Percentiles rank a stretch among this genome's conserved stretches.
Conservation (phyloP, 176 grass and related monocot genomes). For the Saccharum spontaneum region DNA sequence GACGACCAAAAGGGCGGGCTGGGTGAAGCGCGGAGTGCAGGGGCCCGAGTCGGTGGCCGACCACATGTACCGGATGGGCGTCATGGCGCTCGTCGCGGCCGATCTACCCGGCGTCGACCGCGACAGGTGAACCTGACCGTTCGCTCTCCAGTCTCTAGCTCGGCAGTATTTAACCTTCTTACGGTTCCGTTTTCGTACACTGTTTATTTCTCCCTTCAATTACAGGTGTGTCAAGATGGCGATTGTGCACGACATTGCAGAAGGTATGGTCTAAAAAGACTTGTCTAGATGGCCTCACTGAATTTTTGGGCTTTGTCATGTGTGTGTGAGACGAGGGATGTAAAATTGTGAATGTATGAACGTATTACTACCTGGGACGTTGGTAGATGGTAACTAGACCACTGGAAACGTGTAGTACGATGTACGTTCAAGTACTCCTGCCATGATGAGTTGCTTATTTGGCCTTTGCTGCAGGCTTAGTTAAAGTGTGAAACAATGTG, state of each 20-base stretch:
- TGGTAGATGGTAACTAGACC: not conserved
- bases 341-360: not conserved
- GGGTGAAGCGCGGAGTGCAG: constrained; percentile 78
- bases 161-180: not conserved
- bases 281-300: not conserved
- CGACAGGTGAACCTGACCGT: constrained; percentile 50
- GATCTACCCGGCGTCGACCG: constrained; percentile 84
- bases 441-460: not conserved
- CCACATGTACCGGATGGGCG: constrained; percentile 98
- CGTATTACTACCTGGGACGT: not conserved
- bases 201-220: not conserved
- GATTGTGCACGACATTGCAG: constrained; percentile 95
- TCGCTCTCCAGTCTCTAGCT: not conserved
- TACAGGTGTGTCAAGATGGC: constrained; percentile 92
- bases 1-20: constrained; percentile 89
- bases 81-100: constrained; percentile 92
- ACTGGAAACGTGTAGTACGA: not conserved
- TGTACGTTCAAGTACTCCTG: not conserved
- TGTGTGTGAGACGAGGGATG: not conserved
- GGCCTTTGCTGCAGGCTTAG: not conserved
- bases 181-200: not conserved
- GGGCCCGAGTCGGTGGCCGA: constrained; percentile 86
- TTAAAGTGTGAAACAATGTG: not conserved
- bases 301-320: not conserved
- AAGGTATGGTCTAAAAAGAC: constrained; percentile 42